Conservation (phyloP, 495 filamentous ascomycete genomes). For the Tetracladium marchalianum region DNA sequence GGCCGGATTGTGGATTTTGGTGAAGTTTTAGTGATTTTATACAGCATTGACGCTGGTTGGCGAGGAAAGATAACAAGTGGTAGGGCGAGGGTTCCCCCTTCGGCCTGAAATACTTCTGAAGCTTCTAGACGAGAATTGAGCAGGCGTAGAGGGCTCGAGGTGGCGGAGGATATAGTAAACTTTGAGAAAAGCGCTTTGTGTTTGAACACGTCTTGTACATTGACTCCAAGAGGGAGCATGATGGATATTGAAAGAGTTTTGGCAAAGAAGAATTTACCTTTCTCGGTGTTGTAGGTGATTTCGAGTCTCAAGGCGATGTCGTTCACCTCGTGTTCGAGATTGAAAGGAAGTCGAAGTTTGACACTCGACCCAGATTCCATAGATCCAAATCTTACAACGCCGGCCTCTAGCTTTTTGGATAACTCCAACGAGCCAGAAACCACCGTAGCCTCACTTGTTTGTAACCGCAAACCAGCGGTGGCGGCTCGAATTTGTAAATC, state of each 20-base stretch:
- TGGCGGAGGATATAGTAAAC: conserved; percentile 79
- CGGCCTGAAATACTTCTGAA: conserved; percentile 59
- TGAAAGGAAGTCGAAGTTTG: conserved; percentile 68
- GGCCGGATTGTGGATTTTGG: conserved; percentile 19
- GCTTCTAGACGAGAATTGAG: conserved; percentile 57
- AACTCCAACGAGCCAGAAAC: conserved; percentile 42
- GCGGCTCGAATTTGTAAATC: conserved; percentile 69
- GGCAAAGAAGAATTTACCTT: conserved; percentile 62
- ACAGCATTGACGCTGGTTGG: conserved; percentile 74
- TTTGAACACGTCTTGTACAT: conserved; percentile 95
- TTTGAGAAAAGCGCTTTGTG: conserved; percentile 69
- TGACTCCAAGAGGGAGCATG: conserved; percentile 76
- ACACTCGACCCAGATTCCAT: conserved; percentile 39
- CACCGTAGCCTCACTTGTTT: conserved; percentile 59
- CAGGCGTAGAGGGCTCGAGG: conserved; percentile 61
- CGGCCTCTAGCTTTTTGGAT: conserved; percentile 49
- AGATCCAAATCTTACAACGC: conserved; percentile 52
- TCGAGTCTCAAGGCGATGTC: conserved; percentile 69
- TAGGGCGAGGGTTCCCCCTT: conserved; percentile 40
- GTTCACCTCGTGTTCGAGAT: conserved; percentile 64
- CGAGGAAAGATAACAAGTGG: conserved; percentile 64
- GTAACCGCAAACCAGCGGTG: conserved; percentile 78
- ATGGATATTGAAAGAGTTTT: conserved; percentile 55
- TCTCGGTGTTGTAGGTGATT: conserved; percentile 63
- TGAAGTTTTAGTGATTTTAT: conserved; percentile 49